Conservation (phyloP, 495 filamentous ascomycete species). For the Bacidia gigantensis region DNA sequence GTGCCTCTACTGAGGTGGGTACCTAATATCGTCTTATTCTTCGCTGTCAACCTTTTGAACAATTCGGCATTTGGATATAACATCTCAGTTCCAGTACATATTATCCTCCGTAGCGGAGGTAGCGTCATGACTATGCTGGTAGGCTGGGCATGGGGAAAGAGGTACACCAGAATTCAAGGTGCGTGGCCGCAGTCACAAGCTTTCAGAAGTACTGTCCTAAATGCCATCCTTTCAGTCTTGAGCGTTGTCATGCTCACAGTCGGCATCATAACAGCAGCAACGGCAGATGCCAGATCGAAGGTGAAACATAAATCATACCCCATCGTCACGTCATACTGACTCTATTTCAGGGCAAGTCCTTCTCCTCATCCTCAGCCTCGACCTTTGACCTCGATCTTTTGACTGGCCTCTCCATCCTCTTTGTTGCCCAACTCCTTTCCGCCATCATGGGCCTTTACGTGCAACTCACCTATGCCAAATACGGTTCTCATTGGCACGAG, state of each 20-base stretch:
- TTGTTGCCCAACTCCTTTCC: slow-evolving; percentile 77
- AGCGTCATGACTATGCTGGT: slow-evolving; percentile 87
- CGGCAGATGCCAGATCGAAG: slow-evolving; percentile 76
- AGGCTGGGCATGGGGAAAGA: slow-evolving; percentile 70
- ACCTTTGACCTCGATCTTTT: slow-evolving; percentile 32
- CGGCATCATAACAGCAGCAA: slow-evolving; percentile 73
- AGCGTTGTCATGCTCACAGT: slow-evolving; percentile 70
- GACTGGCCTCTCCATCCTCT: slow-evolving; percentile 71
- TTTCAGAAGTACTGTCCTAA: background rate
- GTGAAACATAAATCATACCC: slow-evolving; percentile 27
- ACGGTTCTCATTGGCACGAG: slow-evolving; percentile 88
- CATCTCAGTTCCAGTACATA: slow-evolving; percentile 93
- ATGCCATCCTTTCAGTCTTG: slow-evolving; percentile 28
- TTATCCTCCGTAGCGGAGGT: slow-evolving; percentile 87
- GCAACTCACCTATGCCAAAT: slow-evolving; percentile 69
- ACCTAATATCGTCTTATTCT: slow-evolving; percentile 81
- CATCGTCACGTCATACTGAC: background rate
- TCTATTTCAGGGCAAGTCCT: slow-evolving; percentile 19
- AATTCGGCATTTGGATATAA: slow-evolving; percentile 96
- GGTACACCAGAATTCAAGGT: slow-evolving; percentile 61
- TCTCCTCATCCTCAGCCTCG: slow-evolving; percentile 3
- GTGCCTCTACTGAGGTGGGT: slow-evolving; percentile 78
- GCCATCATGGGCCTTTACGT: slow-evolving; percentile 93
- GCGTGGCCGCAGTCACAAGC: background rate
- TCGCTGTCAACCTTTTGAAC: slow-evolving; percentile 83